Percentiles rank a stretch among this genome's conserved stretches.
Evolutionary conservation across 108 stramenopile species (phyloP).

Genomic region (Phaeodactylum tricornutum): DNA sequence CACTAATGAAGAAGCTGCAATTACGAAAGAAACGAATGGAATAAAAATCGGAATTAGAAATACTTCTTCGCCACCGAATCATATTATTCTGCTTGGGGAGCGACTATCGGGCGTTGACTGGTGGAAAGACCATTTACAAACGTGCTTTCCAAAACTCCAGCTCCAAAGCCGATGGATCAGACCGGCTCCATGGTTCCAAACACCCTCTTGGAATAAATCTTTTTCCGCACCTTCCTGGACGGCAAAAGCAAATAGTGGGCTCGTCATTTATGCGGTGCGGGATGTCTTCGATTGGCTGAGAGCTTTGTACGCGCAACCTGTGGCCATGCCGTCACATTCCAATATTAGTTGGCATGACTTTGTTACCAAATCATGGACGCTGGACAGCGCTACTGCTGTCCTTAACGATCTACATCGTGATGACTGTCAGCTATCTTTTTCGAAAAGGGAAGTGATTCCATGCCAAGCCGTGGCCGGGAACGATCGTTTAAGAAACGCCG

Average conservation of each 20-base stretch:
- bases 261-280: too few species aligned
- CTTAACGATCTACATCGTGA: not conserved
- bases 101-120: conserved; percentile 1
- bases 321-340: conserved; percentile 7
- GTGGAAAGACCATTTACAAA: not conserved
- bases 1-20: too few species aligned
- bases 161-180: too few species aligned
- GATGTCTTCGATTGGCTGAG: conserved; percentile 29
- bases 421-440: not conserved
- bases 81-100: not conserved
- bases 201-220: too few species aligned
- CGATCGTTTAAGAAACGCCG: not conserved
- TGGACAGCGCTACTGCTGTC: not conserved
- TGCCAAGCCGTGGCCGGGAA: not conserved
- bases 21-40: too few species aligned
- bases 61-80: not conserved
- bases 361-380: conserved; percentile 17
- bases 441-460: conserved; percentile 1
- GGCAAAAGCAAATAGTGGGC: too few species aligned
- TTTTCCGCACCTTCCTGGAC: too few species aligned
- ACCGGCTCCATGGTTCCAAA: too few species aligned
- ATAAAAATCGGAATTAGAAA: not conserved
- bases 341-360: conserved; percentile 13
- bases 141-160: not conserved
- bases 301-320: conserved; percentile 20